Evolutionary conservation across 495 filamentous ascomycete species (phyloP).

Genomic region (Penicillium canariense): DNA sequence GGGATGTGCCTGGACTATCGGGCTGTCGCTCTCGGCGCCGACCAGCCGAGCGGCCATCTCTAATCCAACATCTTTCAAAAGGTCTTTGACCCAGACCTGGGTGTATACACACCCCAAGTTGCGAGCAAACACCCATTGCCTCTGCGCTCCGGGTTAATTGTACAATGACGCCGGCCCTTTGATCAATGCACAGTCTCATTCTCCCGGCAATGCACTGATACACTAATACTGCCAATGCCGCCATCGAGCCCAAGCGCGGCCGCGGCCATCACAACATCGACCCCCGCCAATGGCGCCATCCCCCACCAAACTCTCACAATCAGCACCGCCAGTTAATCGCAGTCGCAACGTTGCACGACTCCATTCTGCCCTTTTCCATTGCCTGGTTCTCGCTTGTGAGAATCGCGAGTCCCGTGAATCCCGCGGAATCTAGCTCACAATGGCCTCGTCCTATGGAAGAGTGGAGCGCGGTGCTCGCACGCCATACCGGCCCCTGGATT

Average conservation of each 20-base stretch:
- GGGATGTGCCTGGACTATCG: neutral
- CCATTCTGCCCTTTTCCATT: neutral
- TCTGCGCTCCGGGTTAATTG: too few relatives aligned
- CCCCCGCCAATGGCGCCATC: slow-evolving; percentile 36
- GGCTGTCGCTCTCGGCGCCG: neutral
- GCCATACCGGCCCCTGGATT: slow-evolving; percentile 25
- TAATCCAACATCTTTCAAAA: neutral
- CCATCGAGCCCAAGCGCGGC: slow-evolving; percentile 12
- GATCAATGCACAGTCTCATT: neutral
- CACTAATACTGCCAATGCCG: too few relatives aligned
- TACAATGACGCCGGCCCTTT: too few relatives aligned
- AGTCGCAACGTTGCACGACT: neutral
- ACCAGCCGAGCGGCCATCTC: neutral
- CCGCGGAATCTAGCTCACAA: neutral
- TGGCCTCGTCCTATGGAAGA: slow-evolving; percentile 11
- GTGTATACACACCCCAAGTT: neutral
- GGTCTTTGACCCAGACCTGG: neutral
- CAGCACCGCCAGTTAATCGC: slow-evolving; percentile 2
- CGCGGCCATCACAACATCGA: slow-evolving; percentile 32
- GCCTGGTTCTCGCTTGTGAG: too few relatives aligned
- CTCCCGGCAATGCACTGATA: neutral
- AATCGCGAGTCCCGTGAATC: neutral
- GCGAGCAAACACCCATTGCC: too few relatives aligned
- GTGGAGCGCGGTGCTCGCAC: slow-evolving; percentile 16
- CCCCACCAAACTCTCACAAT: slow-evolving; percentile 14